Base-by-base conservation (phyloP, 257 asterid species). In the Solanum peruvianum region DNA sequence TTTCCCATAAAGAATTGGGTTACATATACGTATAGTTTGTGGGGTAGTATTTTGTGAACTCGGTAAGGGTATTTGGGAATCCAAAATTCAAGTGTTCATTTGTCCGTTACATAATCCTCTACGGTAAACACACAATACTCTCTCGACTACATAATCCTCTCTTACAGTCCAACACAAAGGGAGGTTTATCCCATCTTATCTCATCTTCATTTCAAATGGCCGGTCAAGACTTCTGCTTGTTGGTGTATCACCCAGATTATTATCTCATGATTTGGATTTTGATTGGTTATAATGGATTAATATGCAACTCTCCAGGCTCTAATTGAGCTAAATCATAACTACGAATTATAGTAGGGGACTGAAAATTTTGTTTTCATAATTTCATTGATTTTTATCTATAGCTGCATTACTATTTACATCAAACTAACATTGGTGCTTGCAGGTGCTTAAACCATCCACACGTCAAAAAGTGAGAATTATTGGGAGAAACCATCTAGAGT, bases 361-460 rank as follows among this genome's bases (percentile, higher is more conserved):
- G 13, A 14, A 25, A 77, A 25, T 14, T 7, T 42, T 42, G 27
- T 52, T n/a, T 29, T 31, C 69, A 49, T 80, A 6, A 10, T 49
- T 80, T 80, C 44, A 47, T 78, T 45, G 84, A 0, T 47, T 78
- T 47, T 3, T 45, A 78, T 77, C 23, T 77, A 25, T 78, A 11
- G 58, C 41, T 16, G 16, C 16, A 45, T 80, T 80, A 0, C 25
- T 29, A 52, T 9, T 18, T 0, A 45, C 60, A 49, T 81, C 85
- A 81, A 80, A 29, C 29, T 5, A 49, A 81, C 69, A 78, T 62
- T 33, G 39, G n/a, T 70, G 44, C 60, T 70, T 82, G 64, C 88
- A 91, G 93, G 93, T 91, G 35, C 72, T 91, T 41, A 89, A 86
- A 90, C 93, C 93, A 60, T 86, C 91, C 42, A 91, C 93, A 7